These are phyloP conservation scores for Arthrobotrys pseudoclavata DNA, from an alignment of 2,329 filamentous ascomycete species.

Conservation along the genomic window DNA sequence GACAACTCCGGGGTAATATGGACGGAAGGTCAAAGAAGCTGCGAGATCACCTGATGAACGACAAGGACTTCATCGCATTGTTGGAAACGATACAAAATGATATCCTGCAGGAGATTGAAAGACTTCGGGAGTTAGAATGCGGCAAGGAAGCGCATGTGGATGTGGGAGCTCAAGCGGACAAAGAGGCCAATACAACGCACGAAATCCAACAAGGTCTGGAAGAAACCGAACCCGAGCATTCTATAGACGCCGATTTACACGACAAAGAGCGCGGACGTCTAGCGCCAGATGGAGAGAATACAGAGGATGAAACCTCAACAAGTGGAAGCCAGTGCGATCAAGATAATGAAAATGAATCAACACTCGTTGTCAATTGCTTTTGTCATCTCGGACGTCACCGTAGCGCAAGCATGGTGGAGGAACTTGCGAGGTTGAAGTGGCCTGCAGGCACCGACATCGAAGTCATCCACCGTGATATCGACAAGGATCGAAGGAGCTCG, in stretches of 20 bases:
- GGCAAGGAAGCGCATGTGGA: not conserved
- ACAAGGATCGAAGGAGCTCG: slow-evolving; percentile 35
- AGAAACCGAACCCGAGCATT: slow-evolving; percentile 1
- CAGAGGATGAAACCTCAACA: not conserved
- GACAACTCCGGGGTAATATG: slow-evolving; percentile 30
- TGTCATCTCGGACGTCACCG: slow-evolving; percentile 54
- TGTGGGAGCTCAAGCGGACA: slow-evolving; percentile 1
- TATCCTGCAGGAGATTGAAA: slow-evolving; percentile 51
- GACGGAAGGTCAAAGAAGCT: slow-evolving; percentile 59
- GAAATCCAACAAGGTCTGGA: slow-evolving; percentile 40
- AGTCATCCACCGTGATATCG: slow-evolving; percentile 53
- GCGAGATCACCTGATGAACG: slow-evolving; percentile 43
- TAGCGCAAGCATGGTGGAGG: slow-evolving; percentile 53
- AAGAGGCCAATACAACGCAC: slow-evolving; percentile 41
- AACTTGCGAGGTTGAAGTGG: slow-evolving; percentile 50
- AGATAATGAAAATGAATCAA: slow-evolving; percentile 11
- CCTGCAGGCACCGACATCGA: slow-evolving; percentile 34
- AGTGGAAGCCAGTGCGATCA: too few species aligned
- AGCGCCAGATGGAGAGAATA: not conserved
- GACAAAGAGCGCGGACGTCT: not conserved
- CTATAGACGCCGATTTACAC: not conserved
- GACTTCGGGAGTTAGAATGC: slow-evolving; percentile 22
- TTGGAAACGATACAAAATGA: slow-evolving; percentile 46
- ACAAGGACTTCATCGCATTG: slow-evolving; percentile 37
- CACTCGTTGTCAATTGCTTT: slow-evolving; percentile 51